These are phyloP conservation scores for Leccinum proximum DNA, from an alignment of 1,284 basidiomycete species.

Conservation along the genomic window DNA sequence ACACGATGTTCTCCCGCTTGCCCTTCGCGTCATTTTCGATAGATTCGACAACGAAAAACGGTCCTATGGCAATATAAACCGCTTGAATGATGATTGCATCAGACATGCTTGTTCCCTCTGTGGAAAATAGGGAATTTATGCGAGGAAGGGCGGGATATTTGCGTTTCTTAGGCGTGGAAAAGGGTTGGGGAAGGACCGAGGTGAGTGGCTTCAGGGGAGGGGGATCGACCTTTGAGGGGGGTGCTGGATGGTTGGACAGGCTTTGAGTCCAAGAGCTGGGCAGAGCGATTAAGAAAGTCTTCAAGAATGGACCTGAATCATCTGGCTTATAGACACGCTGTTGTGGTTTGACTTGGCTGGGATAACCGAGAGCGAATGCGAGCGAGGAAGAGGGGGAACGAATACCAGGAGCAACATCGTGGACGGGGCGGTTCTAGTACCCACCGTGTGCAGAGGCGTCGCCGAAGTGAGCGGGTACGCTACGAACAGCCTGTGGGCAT, in stretches of 20 bases:
- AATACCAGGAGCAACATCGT: constrained; percentile 46
- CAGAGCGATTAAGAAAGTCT: constrained; percentile 55
- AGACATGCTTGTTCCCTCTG: constrained; percentile 74
- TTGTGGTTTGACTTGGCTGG: constrained; percentile 32
- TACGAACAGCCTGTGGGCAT: constrained; percentile 59
- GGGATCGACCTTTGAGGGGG: constrained; percentile 13
- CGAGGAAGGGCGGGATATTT: constrained; percentile 52
- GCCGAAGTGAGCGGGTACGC: constrained; percentile 68
- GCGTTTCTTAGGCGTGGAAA: constrained; percentile 47
- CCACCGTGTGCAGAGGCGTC: constrained; percentile 65
- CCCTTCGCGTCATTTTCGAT: constrained; percentile 47
- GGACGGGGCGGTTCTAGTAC: constrained; percentile 3
- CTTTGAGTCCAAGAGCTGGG: constrained; percentile 31
- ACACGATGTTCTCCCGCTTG: constrained; percentile 53
- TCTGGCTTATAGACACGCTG: constrained; percentile 42
- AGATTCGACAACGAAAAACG: constrained; percentile 84
- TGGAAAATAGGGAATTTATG: constrained; percentile 64
- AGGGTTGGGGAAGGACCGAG: constrained; percentile 35
- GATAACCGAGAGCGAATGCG: constrained; percentile 63
- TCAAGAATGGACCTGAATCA: constrained; percentile 63
- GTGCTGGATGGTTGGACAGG: constrained; percentile 19
- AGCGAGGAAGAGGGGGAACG: constrained; percentile 67
- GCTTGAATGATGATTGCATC: constrained; percentile 88
- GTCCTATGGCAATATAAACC: constrained; percentile 89
- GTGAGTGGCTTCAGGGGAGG: constrained; percentile 9